These are phyloP conservation scores for Phyllosticta citribraziliensis DNA, from an alignment of 2,329 filamentous ascomycete genomes.

Conservation along the genomic window DNA sequence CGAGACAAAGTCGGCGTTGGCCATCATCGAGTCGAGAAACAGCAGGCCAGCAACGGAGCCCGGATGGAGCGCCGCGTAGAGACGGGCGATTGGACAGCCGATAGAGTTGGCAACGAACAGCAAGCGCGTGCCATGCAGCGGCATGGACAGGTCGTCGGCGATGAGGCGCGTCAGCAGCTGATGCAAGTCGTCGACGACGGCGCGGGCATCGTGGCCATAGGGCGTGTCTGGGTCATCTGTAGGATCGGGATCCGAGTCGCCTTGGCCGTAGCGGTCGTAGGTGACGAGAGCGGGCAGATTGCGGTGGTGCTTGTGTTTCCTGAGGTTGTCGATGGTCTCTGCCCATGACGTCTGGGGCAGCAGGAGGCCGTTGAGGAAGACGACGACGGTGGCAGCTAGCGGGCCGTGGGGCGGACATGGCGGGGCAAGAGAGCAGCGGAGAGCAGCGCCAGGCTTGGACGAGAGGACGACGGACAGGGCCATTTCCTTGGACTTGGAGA, in stretches of 20 bases:
- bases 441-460: slow-evolving; percentile 16
- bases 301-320: slow-evolving; percentile 15
- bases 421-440: slow-evolving; percentile 4
- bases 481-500: slow-evolving; percentile 20
- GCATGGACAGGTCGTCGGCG: slow-evolving; percentile 22
- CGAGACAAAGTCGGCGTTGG: slow-evolving; percentile 46
- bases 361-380: slow-evolving; percentile 38
- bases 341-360: slow-evolving; percentile 32
- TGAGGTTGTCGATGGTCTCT: slow-evolving; percentile 24
- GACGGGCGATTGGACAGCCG: slow-evolving; percentile 42
- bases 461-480: slow-evolving; percentile 18
- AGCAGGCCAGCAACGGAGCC: slow-evolving; percentile 38
- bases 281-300: slow-evolving; percentile 38
- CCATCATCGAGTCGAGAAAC: slow-evolving; percentile 49
- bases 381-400: slow-evolving; percentile 28
- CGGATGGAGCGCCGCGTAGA: slow-evolving; percentile 41
- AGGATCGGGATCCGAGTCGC: slow-evolving; percentile 40
- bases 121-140: slow-evolving; percentile 24
- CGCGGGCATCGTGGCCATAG: slow-evolving; percentile 40
- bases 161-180: slow-evolving; percentile 34
- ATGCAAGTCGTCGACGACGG: slow-evolving; percentile 36
- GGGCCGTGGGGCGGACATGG: slow-evolving; percentile 12
- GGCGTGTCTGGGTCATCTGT: slow-evolving; percentile 18
- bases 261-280: slow-evolving; percentile 52
- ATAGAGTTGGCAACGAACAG: slow-evolving; percentile 46